Conservation (phyloP, 805 yeast species). For the Zygotorulaspora danielsina region DNA sequence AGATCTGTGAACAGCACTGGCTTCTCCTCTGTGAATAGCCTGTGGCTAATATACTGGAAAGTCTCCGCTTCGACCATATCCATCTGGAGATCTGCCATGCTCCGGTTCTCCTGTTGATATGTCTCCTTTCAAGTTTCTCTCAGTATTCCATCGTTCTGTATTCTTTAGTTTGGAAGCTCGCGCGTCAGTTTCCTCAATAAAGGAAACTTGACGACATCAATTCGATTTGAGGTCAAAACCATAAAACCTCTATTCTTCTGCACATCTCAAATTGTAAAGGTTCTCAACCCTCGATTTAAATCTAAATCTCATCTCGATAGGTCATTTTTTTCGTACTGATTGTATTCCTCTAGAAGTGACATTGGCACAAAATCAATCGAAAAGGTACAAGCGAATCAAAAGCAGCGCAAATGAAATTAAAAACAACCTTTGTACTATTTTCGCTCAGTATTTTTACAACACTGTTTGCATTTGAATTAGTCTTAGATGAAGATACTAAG, state of each 20-base stretch:
- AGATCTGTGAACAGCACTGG: slow-evolving; percentile 32
- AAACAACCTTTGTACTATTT: background rate
- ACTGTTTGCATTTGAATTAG: background rate
- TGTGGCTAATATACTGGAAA: slow-evolving; percentile 21
- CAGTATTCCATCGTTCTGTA: background rate
- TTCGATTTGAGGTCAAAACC: too few relatives aligned
- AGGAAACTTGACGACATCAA: background rate
- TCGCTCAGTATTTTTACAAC: background rate
- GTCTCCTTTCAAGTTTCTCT: background rate
- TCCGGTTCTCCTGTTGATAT: background rate
- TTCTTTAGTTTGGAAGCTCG: background rate
- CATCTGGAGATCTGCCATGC: background rate
- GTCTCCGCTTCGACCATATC: slow-evolving; percentile 5
- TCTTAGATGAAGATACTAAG: background rate
- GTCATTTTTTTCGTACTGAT: too few relatives aligned
- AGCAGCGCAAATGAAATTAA: background rate
- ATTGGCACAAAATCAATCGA: too few relatives aligned
- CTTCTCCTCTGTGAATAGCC: slow-evolving; percentile 25
- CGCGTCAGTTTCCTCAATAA: background rate
- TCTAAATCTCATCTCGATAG: too few relatives aligned
- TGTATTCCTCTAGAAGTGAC: too few relatives aligned
- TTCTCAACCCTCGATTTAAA: too few relatives aligned
- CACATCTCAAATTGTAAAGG: too few relatives aligned
- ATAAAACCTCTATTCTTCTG: too few relatives aligned
- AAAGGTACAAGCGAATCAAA: background rate